Conservation (phyloP, 2,329 filamentous ascomycete species). For the Aureobasidium sp. region DNA sequence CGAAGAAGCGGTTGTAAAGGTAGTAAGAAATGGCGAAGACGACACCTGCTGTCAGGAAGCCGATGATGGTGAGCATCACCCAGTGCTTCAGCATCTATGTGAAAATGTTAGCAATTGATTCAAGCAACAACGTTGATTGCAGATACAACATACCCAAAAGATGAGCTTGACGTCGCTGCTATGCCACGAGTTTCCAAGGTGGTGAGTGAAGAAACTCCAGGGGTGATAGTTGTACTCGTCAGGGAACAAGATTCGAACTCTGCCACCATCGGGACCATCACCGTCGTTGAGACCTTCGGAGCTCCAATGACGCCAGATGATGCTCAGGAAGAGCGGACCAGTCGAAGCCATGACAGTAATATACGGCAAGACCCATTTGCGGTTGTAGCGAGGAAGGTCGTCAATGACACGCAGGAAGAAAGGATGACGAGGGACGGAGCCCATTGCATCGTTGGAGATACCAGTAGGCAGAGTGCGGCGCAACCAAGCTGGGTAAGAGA, state of each 20-base stretch:
- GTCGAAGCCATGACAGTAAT: slow-evolving; percentile 76
- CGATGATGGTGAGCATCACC: slow-evolving; percentile 47
- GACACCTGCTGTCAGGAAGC: slow-evolving; percentile 43
- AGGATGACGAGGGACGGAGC: slow-evolving; percentile 62
- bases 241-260: slow-evolving; percentile 61
- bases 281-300: slow-evolving; percentile 39
- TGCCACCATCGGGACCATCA: slow-evolving; percentile 36
- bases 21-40: slow-evolving; percentile 45
- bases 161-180: slow-evolving; percentile 56
- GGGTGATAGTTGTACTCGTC: slow-evolving; percentile 61
- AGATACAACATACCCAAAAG: slow-evolving; percentile 47
- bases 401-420: slow-evolving; percentile 67
- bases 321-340: slow-evolving; percentile 66
- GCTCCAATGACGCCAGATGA: slow-evolving; percentile 70
- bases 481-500: slow-evolving; percentile 62
- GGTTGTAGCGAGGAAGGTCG: slow-evolving; percentile 58
- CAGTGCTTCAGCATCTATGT: slow-evolving; percentile 43
- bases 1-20: slow-evolving; percentile 41
- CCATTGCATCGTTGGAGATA: slow-evolving; percentile 77
- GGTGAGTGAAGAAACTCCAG: slow-evolving; percentile 67
- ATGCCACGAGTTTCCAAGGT: slow-evolving; percentile 60
- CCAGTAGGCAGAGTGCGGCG: slow-evolving; percentile 67
- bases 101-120: slow-evolving; percentile 17
- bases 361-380: slow-evolving; percentile 63
- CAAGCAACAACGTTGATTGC: not conserved